Base-by-base conservation (phyloP, 768 basidiomycete species). In the Tylopilus felleus region DNA sequence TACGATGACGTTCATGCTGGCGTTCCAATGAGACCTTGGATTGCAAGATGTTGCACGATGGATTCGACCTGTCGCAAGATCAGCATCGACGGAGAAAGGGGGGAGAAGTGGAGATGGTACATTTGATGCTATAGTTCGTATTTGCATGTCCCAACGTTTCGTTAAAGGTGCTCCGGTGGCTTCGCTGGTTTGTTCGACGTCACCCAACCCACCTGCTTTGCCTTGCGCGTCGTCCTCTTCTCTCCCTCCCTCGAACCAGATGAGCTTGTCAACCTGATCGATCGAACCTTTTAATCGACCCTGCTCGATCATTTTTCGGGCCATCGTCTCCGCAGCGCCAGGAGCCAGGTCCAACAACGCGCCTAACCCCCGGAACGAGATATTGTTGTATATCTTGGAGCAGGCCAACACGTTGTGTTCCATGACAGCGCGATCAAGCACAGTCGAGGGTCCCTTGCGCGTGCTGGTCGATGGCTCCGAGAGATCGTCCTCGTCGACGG, bases 301-400 rank as follows among this genome's bases (percentile, higher is more conserved):
- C 72, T 99, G 97, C 67, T 98, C 94, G 47, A 99, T 97, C 97
- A 99, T 99, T 67, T 90, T 91, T 49, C 96, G 82, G 10, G 96
- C 95, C 89, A 98, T 98, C 1, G 86, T 93, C 73, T 99, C 97
- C 17, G 96, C 96, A 16, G 93, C 93, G 25, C 88, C 88, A 14
- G 96, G 89, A 4, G 91, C 88, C 58, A 98, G 74, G 66, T 93
- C 91, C 44, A 99, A 78, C 16, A 98, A 75, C 1, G 89, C 84
- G 21, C 97, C 97, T 10, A 98, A 73, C n/a, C 96, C 97, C 25
- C 81, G 76, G 73, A 98, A 98, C 25, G 93, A 91, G 74, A 99
- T 97, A 64, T 98, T 98, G 69, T 92, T 93, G 70, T 98, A 99
- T 48, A 98, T 93, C 64, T 94, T 92, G 4, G 94, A 96, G 70